Evolutionary conservation across 2,329 filamentous ascomycete genomes (phyloP), one percentile per base, ranked within the genome.

Genomic region (Fusarium setosum): DNA sequence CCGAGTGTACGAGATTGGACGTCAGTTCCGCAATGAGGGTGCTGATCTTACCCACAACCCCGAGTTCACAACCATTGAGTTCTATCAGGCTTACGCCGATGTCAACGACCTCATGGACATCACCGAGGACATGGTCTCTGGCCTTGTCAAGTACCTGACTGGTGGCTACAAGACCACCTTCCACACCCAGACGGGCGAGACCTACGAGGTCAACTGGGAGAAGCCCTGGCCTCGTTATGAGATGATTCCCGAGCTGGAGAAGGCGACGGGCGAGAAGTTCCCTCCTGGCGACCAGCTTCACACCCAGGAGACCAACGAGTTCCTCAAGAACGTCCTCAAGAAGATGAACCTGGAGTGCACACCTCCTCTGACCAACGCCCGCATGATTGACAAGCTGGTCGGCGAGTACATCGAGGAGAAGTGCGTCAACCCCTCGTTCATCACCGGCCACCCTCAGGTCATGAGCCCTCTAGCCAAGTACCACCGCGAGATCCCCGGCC

Each of bases 11-110:
- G 96, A 99, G 78, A 89, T 99, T 65, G 96, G 96, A 67, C 91
- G 94, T 69, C 93, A 97, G 77, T 99, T 99, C 88, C 86, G 96
- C 73, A 99, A 99, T 75, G 94, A 97, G 80, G 90, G 91, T 70
- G 77, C 80, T 60, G 80, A 81, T 71, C 73, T 81, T 45, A 99
- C 96, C 8, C 96, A 99, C 85, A 99, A 98, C 84, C 96, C 78
- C 55, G 96, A 99, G 78, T 99, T 99, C 83, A 99, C 96, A 40
- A 97, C 93, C 23, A 93, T 93, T 78, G 96, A 99, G 80, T 98
- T 98, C 82, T 99, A 99, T 81, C 90, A 92, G 87, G 95, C 96
- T 4, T 98, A 94, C 70, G 92, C 91, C 56, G 94, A 97, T 79
- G 88, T 97, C 70, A 92, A 96, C 79, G 96, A 98, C 75, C 84